Conservation (phyloP, 208 protist genomes). For the Leishmania turanica region DNA sequence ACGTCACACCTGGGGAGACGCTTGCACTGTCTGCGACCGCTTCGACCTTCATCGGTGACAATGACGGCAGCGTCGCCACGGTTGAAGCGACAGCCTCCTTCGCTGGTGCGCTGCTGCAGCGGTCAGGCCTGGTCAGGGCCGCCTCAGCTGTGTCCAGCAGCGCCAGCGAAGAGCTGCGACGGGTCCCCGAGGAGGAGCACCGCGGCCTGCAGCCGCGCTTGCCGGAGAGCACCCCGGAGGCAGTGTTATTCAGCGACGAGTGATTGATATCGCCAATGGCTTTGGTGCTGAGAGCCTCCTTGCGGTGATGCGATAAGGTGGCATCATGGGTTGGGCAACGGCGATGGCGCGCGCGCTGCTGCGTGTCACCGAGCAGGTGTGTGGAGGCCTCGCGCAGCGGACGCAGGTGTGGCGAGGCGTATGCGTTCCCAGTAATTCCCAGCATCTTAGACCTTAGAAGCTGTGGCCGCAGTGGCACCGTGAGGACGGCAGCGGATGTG, state of each 20-base stretch:
- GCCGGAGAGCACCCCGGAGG: neutral
- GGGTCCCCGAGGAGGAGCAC: neutral
- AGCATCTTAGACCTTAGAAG: neutral
- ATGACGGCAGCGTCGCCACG: neutral
- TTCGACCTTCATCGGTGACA: neutral
- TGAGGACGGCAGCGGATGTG: neutral
- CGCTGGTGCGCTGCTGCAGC: neutral
- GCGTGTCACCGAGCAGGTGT: neutral
- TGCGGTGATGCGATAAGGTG: neutral
- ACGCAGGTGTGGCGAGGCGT: neutral
- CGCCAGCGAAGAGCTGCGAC: neutral
- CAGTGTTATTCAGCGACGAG: neutral
- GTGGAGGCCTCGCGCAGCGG: neutral
- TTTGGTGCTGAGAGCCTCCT: neutral
- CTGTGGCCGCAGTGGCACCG: neutral
- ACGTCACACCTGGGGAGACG: neutral
- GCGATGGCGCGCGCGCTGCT: neutral
- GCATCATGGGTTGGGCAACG: neutral
- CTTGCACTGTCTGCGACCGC: neutral
- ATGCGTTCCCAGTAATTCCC: neutral
- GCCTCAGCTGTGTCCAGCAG: neutral
- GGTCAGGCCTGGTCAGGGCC: no score
- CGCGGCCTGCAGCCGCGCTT: neutral
- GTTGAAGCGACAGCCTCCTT: neutral
- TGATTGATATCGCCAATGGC: neutral